Conservation (phyloP, 179 eudicot genomes). For the Silene vulgaris region DNA sequence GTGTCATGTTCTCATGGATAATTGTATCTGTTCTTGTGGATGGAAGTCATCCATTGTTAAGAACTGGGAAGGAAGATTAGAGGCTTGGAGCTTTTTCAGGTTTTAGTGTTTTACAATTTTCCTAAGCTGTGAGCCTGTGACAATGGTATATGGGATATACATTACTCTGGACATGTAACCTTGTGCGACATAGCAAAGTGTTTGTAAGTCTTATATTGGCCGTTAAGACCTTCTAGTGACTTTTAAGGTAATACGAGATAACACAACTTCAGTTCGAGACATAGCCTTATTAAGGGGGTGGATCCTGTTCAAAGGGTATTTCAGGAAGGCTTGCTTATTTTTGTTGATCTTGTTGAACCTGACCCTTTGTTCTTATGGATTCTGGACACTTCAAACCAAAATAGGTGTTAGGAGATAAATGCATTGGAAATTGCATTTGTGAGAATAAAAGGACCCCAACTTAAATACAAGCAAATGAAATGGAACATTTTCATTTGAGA, state of each 20-base stretch:
- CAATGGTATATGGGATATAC: neutral
- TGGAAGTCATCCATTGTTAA: too few species aligned
- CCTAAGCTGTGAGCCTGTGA: neutral
- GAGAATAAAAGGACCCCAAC: neutral
- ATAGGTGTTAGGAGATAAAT: neutral
- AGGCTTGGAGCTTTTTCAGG: too few species aligned
- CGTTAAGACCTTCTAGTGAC: neutral
- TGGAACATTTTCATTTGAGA: neutral
- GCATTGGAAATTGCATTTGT: neutral
- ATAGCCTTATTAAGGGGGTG: neutral
- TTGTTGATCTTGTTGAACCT: neutral
- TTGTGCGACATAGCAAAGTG: neutral
- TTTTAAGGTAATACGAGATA: constrained; percentile 6
- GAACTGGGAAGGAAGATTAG: too few species aligned
- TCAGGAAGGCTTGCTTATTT: neutral
- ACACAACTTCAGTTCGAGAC: neutral
- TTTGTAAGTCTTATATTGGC: constrained; percentile 4
- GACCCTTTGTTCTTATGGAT: neutral
- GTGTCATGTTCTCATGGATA: too few species aligned
- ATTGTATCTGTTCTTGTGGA: too few species aligned
- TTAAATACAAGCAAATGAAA: neutral
- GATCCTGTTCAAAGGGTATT: neutral
- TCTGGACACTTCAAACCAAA: neutral
- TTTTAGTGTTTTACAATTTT: neutral
- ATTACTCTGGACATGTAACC: constrained; percentile 1